phyloP scores from a whole-genome alignment of 805 yeast genomes.

The Lipomyces yamanashiensis region DNA sequence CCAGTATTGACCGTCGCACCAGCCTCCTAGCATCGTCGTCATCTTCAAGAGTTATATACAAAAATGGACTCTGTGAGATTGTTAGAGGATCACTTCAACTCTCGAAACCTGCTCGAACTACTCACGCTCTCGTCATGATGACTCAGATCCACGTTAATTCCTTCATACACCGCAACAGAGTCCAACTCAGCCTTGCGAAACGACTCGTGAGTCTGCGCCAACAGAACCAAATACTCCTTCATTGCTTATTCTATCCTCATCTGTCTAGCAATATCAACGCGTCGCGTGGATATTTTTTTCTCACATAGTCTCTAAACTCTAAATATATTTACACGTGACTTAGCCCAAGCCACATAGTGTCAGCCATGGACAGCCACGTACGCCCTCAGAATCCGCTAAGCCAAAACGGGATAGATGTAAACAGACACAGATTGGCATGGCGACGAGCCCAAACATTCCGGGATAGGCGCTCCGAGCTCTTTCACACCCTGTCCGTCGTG shows the following conservation, averaged over 20 bases:
- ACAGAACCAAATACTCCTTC: conserved; percentile 72
- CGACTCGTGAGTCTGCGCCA: conserved; percentile 82
- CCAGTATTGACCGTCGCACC: conserved; percentile 68
- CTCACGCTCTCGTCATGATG: conserved; percentile 55
- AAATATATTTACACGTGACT: background rate
- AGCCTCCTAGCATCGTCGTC: conserved; percentile 70
- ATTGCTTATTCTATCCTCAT: conserved; percentile 6
- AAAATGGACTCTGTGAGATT: conserved; percentile 59
- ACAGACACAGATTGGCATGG: conserved; percentile 24
- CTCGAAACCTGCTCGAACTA: background rate
- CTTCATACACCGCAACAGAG: conserved; percentile 72
- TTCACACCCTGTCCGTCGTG: background rate
- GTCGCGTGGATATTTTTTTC: background rate
- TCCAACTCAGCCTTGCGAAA: conserved; percentile 84
- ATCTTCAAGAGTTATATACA: conserved; percentile 65
- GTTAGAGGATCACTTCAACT: background rate
- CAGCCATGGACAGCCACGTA: background rate
- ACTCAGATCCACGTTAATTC: conserved; percentile 62
- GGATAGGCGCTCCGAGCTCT: background rate
- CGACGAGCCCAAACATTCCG: conserved; percentile 25
- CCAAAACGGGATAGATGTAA: conserved; percentile 7
- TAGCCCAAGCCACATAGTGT: background rate
- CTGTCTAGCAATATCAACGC: background rate
- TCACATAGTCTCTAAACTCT: too few relatives aligned
- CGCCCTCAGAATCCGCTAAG: background rate